These are phyloP conservation scores for Rosa multiflora DNA, from an alignment of 306 rosid genomes.

Conservation along the genomic window DNA sequence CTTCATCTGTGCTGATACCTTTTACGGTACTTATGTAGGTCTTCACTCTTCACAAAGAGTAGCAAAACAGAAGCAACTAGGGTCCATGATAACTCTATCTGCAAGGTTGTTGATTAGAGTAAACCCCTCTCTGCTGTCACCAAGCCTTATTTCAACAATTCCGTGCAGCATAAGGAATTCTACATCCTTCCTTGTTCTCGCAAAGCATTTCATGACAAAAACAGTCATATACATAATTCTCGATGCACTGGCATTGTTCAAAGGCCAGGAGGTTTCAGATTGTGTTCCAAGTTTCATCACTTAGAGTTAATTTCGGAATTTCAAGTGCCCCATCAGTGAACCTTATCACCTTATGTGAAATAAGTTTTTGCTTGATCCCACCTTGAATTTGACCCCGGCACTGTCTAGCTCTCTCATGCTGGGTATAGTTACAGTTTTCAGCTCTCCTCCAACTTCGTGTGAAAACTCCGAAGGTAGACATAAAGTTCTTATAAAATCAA, in stretches of 20 bases:
- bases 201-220: slow-evolving; percentile 18
- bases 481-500: slow-evolving; percentile 30
- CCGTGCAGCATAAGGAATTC: slow-evolving; percentile 24
- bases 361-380: slow-evolving; percentile 15
- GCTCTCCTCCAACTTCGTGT: neutral
- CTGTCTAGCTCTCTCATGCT: slow-evolving; percentile 17
- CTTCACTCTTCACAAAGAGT: neutral
- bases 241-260: slow-evolving; percentile 26
- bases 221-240: slow-evolving; percentile 16
- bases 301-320: slow-evolving; percentile 28
- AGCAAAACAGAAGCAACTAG: neutral
- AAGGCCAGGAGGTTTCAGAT: slow-evolving; percentile 4
- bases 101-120: slow-evolving; percentile 11
- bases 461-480: slow-evolving; percentile 17
- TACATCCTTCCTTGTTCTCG: slow-evolving; percentile 4
- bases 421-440: slow-evolving; percentile 18
- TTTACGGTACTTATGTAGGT: neutral
- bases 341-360: slow-evolving; percentile 27
- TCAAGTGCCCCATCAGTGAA: slow-evolving; percentile 22
- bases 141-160: slow-evolving; percentile 20
- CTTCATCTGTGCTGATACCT: slow-evolving; percentile 14
- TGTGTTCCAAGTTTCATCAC: neutral
- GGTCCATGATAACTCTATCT: neutral
- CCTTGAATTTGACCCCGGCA: slow-evolving; percentile 32
- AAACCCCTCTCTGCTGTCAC: neutral